These are phyloP conservation scores for Baorangia bicolor DNA, from an alignment of 768 basidiomycete species.

Conservation along the genomic window DNA sequence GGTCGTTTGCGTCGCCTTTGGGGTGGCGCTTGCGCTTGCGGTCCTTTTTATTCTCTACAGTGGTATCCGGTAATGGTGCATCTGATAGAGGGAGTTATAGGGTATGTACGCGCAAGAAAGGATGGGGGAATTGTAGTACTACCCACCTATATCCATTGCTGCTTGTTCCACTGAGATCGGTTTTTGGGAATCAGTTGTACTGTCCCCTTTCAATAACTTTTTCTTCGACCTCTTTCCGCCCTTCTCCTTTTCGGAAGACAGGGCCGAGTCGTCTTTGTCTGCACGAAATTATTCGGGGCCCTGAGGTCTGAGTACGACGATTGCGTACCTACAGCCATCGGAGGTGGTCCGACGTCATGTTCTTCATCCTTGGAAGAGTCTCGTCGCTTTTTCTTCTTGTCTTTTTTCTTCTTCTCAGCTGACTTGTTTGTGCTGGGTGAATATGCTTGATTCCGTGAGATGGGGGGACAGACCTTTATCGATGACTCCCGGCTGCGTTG, in stretches of 20 bases:
- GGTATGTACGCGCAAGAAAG: background rate
- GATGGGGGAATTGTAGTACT: background rate
- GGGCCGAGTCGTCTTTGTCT: conserved; percentile 2
- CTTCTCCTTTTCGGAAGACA: conserved; percentile 2
- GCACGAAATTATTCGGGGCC: background rate
- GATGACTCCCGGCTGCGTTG: background rate
- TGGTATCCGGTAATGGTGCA: conserved; percentile 1
- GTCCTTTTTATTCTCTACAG: conserved; percentile 17
- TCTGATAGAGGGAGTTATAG: background rate
- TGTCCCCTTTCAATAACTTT: background rate
- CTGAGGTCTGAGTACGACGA: background rate
- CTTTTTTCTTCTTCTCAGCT: conserved; percentile 35
- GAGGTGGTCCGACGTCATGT: background rate
- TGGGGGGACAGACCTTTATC: conserved; percentile 22
- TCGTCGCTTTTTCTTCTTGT: conserved; percentile 41
- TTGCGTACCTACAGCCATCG: background rate
- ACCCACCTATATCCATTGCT: conserved; percentile 1
- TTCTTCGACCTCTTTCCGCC: conserved; percentile 16
- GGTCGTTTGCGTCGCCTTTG: background rate
- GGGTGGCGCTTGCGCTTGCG: conserved; percentile 26
- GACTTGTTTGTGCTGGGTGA: conserved; percentile 14
- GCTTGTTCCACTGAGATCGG: background rate
- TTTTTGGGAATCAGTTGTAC: background rate
- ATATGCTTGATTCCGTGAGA: background rate
- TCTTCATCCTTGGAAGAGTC: conserved; percentile 3